Conservation (phyloP, 2,329 filamentous ascomycete genomes). For the Chalaropsis ovoidea region DNA sequence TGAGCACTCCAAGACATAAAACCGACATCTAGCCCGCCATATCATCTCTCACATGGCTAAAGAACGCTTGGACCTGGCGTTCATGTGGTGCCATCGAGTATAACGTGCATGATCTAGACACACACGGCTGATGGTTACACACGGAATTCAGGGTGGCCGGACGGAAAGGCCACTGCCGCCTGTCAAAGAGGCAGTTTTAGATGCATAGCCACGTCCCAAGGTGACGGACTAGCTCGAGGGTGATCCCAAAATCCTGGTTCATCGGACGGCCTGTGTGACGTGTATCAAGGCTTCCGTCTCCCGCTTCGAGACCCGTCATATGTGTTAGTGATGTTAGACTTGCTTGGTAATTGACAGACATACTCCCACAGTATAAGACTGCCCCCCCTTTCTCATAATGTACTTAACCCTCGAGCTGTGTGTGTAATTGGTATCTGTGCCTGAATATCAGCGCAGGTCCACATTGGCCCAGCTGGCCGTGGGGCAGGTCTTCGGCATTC, state of each 20-base stretch:
- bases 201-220: neutral
- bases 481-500: neutral
- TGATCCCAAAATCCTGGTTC: neutral
- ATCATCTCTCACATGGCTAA: conserved; percentile 5
- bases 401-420: neutral
- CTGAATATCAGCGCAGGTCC: conserved; percentile 5
- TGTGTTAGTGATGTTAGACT: conserved; percentile 10
- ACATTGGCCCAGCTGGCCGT: neutral
- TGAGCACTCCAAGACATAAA: neutral
- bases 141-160: neutral
- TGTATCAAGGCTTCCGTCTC: neutral
- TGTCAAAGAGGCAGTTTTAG: neutral
- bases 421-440: neutral
- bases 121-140: neutral
- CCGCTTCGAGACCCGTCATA: conserved; percentile 1
- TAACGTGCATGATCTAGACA: neutral
- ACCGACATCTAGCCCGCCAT: neutral
- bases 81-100: neutral
- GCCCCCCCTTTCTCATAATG: neutral
- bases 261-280: neutral
- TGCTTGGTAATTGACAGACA: neutral
- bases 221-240: neutral
- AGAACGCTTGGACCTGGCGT: conserved; percentile 1
- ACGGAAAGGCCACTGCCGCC: neutral
- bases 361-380: neutral